Conservation (phyloP, 2,329 filamentous ascomycete species). For the Myriosclerotinia curreyana region DNA sequence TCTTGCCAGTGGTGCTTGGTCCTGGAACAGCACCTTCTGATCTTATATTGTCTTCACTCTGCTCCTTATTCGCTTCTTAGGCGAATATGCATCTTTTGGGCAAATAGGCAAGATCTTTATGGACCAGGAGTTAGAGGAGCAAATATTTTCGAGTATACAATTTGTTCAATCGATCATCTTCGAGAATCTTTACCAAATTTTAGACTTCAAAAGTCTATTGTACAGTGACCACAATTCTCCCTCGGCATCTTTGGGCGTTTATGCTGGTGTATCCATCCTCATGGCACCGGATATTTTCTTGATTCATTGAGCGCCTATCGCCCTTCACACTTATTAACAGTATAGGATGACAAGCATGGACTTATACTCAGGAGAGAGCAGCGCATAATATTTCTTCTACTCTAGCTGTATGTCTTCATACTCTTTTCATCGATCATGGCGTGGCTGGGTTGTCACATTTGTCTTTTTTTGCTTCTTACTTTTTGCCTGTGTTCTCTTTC, state of each 20-base stretch:
- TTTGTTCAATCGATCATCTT: not conserved
- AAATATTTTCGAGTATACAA: not conserved
- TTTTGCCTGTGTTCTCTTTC: conserved; percentile 2
- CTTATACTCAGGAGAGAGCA: not conserved
- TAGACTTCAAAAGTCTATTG: conserved; percentile 7
- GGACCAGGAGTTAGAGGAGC: not conserved
- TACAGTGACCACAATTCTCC: not conserved
- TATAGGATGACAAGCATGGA: not conserved
- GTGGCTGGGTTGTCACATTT: conserved; percentile 4
- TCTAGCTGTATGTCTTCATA: not conserved
- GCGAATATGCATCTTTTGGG: not conserved
- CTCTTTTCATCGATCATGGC: conserved; percentile 6
- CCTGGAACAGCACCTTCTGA: conserved; percentile 27
- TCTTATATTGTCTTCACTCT: not conserved
- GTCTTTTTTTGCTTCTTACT: conserved; percentile 5
- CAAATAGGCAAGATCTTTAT: not conserved
- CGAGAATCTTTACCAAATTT: not conserved
- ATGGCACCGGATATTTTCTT: not conserved
- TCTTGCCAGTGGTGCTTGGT: conserved; percentile 71
- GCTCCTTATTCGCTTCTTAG: not conserved
- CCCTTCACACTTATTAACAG: not conserved
- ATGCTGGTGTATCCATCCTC: not conserved
- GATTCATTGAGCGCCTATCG: not conserved
- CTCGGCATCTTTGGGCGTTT: conserved; percentile 15
- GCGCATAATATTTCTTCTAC: not conserved